Base-by-base conservation (phyloP, 768 basidiomycete species). In the Termitomyces sp. region DNA sequence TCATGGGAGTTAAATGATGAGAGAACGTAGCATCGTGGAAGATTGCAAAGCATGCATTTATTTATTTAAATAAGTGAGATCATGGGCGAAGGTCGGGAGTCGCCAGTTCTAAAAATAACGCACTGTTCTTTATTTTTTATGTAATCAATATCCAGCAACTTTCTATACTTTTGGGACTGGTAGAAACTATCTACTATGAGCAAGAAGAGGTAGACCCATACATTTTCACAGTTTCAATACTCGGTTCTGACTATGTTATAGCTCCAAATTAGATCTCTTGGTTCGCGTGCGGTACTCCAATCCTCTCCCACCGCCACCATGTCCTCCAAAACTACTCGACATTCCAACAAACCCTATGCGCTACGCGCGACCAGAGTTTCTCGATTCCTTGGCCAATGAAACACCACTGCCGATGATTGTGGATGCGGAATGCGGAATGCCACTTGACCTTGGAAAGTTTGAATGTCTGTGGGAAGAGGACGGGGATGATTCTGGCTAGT, bases 381-480 rank as follows among this genome's bases (percentile, higher is more conserved):
- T 95, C 36, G 84, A 91, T 60, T 81, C 86, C 6, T 75, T 97
- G 37, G 89, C 91, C 0, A 85, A 86, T 53, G 91, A 93, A 48
- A 84, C 86, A 12, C 89, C 91, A 0, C 70, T 97, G 20, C 96
- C 97, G 0, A 95, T 98, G 93, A 89, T 98, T 62, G 89, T 98
- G 1, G 97, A 99, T 65, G 93, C 92, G 0, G 97, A 99, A 70
- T 89, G 88, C 63, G 97, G 97, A 0, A 95, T 99, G 95, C 95
- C 95, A 0, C 73, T 99, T 26, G 93, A 98, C 69, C 75, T 96
- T 47, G 88, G 89, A 18, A 83, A 81, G 55, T 95, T 87, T 81
- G 87, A 89, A 55, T 88, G 84, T 36, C 74, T 96, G 18, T 95
- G 90, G 92, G 86, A 89, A 50, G 90, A 93, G 59, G 84, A 84